phyloP scores from a whole-genome alignment of 179 eudicot genomes.

The Kewa caespitosa region DNA sequence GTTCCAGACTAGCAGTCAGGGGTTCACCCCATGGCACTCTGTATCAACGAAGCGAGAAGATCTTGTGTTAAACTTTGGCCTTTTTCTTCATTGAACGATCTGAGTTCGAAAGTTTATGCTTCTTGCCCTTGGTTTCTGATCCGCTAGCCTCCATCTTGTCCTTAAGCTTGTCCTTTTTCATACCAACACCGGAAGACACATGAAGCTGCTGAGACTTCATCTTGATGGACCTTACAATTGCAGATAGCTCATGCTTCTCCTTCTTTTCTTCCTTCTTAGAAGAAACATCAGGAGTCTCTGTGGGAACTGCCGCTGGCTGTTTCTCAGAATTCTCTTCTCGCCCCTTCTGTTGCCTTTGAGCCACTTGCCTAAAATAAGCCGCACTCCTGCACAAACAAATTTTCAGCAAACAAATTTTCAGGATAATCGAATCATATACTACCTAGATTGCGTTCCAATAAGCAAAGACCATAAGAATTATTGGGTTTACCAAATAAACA shows the following conservation, averaged over 20 bases:
- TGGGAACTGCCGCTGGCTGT: constrained; percentile 17
- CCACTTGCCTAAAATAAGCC: constrained; percentile 58
- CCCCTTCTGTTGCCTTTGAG: constrained; percentile 44
- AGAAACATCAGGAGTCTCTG: constrained; percentile 17
- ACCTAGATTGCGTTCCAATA: neutral
- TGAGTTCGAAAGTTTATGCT: constrained; percentile 24
- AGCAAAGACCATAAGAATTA: neutral
- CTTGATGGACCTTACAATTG: constrained; percentile 68
- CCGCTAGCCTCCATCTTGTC: constrained; percentile 18
- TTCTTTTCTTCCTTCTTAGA: constrained; percentile 21
- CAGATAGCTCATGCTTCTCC: constrained; percentile 66
- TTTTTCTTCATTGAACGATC: constrained; percentile 25
- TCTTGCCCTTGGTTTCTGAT: constrained; percentile 25
- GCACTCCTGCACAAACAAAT: constrained; percentile 69
- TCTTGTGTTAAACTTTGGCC: constrained; percentile 11
- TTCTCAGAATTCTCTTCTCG: constrained; percentile 23
- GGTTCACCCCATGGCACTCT: no score
- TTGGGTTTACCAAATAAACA: neutral
- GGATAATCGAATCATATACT: neutral
- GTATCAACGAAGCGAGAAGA: no score
- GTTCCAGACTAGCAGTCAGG: neutral
- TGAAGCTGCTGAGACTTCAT: constrained; percentile 65
- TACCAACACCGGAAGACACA: constrained; percentile 30
- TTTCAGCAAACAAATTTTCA: neutral
- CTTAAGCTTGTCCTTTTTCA: constrained; percentile 19